A percentile compares a stretch with the other conserved stretches of the same genome.
These are phyloP conservation scores for Crassisporium funariophilum DNA, from an alignment of 768 basidiomycete species.

Conservation along the genomic window DNA sequence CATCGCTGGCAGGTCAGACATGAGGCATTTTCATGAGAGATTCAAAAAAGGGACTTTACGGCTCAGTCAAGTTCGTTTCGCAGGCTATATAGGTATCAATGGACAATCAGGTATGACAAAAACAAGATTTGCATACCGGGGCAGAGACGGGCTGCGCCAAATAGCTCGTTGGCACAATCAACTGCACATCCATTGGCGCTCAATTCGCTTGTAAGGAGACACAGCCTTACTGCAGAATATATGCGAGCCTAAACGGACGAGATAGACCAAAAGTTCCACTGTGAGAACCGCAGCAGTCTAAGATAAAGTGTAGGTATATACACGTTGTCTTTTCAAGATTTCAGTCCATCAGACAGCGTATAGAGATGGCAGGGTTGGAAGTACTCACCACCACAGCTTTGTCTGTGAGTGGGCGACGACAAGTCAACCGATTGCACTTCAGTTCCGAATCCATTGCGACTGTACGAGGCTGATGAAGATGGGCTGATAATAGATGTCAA, in stretches of 20 bases:
- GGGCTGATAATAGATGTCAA: not conserved
- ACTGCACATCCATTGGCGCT: slow-evolving; percentile 41
- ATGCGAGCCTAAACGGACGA: slow-evolving; percentile 63
- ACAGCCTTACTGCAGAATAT: slow-evolving; percentile 72
- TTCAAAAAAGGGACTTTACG: slow-evolving; percentile 45
- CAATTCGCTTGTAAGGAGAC: slow-evolving; percentile 1
- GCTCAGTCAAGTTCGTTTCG: slow-evolving; percentile 77
- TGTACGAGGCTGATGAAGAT: not conserved
- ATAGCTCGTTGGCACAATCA: slow-evolving; percentile 83
- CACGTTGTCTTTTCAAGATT: slow-evolving; percentile 28
- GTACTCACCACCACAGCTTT: slow-evolving; percentile 83
- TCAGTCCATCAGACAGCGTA: not conserved
- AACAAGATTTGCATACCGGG: slow-evolving; percentile 50
- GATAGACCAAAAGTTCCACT: slow-evolving; percentile 4
- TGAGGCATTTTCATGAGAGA: slow-evolving; percentile 1
- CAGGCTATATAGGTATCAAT: slow-evolving; percentile 54
- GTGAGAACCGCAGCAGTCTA: not conserved
- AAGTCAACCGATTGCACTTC: slow-evolving; percentile 79
- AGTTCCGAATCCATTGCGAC: slow-evolving; percentile 69
- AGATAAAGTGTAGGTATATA: slow-evolving; percentile 8
- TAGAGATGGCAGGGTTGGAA: slow-evolving; percentile 1
- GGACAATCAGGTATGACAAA: not conserved
- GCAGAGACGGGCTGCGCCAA: slow-evolving; percentile 75
- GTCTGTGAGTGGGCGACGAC: slow-evolving; percentile 65
- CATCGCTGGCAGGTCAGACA: slow-evolving; percentile 42